Evolutionary conservation across 2,329 filamentous ascomycete species (phyloP), one percentile per base, ranked within the genome.

Genomic region (Coleophoma crateriformis): DNA sequence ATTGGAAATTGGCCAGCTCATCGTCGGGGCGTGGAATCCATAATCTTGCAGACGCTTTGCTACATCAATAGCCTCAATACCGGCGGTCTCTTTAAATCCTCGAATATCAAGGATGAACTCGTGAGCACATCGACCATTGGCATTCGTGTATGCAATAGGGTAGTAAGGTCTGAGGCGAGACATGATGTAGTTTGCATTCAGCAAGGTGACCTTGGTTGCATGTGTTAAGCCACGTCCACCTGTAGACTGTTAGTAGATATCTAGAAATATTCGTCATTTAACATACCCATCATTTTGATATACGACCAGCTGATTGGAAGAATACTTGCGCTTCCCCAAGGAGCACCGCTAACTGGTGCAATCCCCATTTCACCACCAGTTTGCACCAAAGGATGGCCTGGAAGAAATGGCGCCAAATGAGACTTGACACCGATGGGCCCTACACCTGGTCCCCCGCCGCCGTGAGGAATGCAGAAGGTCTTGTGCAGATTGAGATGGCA

Each of bases 401-500:
- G 90, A 13, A 96, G 77, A 75, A 84, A 90, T 6, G 82, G 81
- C 7, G 79, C 71, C 45, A 97, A 82, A 62, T 95, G 88, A 53
- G 82, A 72, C 67, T 91, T 94, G 49, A 96, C 92, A 64, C 90
- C 91, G 58, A 97, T 95, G 47, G 92, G 92, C 2, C 92, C 92
- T 35, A 96, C 89, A 61, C 92, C 92, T 10, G 92, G 92, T 14
- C 92, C 92, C 57, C 92, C 92, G 55, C 92, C 92, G 49, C 92
- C 92, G 69, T 97, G 92, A 43, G 92, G 92, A 62, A 97, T 97
- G 67, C 92, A 97, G 77, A 97, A 97, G 3, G 92, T 97, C 80
- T 97, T 97, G 81, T 97, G 92, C 39, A 97, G 79, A 71, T 97
- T 97, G 52, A 97, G 77, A 73, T 96, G 92, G 78, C 92, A 97